A percentile compares a stretch with the other conserved stretches of the same genome.
Evolutionary conservation across 768 basidiomycete species (phyloP).

Genomic region (Lentinus tigrinus): DNA sequence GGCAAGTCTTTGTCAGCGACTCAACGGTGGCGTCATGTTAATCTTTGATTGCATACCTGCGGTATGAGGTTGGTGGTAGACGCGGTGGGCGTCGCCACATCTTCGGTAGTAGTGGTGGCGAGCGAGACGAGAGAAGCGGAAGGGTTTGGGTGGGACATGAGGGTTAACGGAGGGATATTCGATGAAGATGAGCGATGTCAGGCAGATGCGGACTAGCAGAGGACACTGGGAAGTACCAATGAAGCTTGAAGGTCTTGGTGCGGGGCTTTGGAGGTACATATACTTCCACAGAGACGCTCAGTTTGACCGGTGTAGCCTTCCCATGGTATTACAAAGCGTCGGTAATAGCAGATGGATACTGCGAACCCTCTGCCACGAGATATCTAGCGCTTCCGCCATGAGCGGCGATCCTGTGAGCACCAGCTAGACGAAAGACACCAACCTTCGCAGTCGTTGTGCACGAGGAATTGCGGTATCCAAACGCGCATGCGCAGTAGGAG

Average conservation of each 20-base stretch:
- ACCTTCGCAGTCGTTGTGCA: no score
- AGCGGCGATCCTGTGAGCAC: no score
- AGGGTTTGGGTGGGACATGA: neutral
- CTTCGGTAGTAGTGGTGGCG: neutral
- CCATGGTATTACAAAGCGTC: neutral
- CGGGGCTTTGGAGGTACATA: neutral
- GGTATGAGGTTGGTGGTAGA: slow-evolving; percentile 15
- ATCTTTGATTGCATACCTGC: neutral
- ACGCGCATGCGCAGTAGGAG: no score
- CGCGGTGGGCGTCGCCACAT: neutral
- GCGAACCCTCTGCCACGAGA: no score
- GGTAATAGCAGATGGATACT: no score
- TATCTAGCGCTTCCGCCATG: no score
- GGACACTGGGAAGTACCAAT: neutral
- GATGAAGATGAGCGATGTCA: neutral
- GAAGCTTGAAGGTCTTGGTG: neutral
- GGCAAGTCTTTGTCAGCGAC: neutral
- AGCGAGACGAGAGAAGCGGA: slow-evolving; percentile 11
- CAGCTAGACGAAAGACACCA: no score
- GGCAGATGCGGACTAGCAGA: neutral
- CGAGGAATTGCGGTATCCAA: no score
- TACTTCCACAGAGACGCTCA: neutral
- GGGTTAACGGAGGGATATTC: neutral
- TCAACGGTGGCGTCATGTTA: neutral
- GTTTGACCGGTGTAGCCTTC: neutral